These are phyloP conservation scores for Globisporangium iwayamae DNA, from an alignment of 352 stramenopile genomes.

Conservation along the genomic window DNA sequence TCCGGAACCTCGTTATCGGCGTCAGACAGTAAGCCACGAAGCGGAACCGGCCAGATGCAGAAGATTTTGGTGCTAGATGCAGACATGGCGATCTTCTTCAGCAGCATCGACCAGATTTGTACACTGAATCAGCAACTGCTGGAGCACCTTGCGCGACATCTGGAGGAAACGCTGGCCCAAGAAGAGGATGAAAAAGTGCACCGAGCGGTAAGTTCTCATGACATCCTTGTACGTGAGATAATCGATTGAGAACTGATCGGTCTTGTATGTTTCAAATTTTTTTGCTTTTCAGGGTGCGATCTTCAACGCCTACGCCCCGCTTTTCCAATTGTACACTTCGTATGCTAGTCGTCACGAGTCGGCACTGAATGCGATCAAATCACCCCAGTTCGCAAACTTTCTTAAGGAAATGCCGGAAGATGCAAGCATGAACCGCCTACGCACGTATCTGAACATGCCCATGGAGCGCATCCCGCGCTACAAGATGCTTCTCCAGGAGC, in stretches of 20 bases:
- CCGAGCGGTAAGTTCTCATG: constrained; percentile 16
- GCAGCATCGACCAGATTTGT: constrained; percentile 84
- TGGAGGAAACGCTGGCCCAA: constrained; percentile 55
- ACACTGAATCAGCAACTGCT: constrained; percentile 86
- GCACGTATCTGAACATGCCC: constrained; percentile 83
- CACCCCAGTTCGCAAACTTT: constrained; percentile 69
- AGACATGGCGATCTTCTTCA: constrained; percentile 87
- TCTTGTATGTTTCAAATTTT: constrained; percentile 9
- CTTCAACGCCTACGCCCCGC: constrained; percentile 80
- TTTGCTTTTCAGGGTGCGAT: constrained; percentile 59
- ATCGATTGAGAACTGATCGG: not conserved
- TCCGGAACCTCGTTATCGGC: constrained; percentile 10
- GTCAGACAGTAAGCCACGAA: constrained; percentile 18
- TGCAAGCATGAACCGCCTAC: constrained; percentile 52
- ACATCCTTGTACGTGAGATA: not conserved
- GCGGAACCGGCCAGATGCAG: constrained; percentile 12
- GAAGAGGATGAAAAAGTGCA: constrained; percentile 25
- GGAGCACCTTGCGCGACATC: constrained; percentile 77
- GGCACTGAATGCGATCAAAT: constrained; percentile 64
- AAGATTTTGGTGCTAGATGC: constrained; percentile 78
- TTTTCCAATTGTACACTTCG: constrained; percentile 84
- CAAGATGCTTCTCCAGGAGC: constrained; percentile 76
- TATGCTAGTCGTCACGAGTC: constrained; percentile 80
- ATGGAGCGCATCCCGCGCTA: constrained; percentile 85
- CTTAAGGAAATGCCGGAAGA: constrained; percentile 69